Evolutionary conservation across 1,139 yeast species (phyloP).

Genomic region (Pichia norvegensis): DNA sequence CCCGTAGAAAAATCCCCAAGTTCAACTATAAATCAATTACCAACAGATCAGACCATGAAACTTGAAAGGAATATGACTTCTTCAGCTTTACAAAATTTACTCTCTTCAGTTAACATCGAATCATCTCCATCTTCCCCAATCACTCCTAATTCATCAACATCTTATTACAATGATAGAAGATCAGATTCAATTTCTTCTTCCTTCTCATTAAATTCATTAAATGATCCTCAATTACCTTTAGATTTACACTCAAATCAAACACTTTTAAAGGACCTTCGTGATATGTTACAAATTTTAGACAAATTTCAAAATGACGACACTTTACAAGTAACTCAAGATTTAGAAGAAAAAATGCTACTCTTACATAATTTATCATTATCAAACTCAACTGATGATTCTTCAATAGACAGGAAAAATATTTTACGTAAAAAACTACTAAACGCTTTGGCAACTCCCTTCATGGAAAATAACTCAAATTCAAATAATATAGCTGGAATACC

Average conservation of each 20-base stretch:
- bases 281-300: conserved; percentile 39
- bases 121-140: neutral
- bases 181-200: conserved; percentile 1
- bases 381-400: conserved; percentile 14
- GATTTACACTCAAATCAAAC: conserved; percentile 4
- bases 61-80: conserved; percentile 41
- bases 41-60: neutral
- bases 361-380: conserved; percentile 50
- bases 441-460: conserved; percentile 70
- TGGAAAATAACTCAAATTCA: conserved; percentile 32
- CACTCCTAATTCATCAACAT: neutral
- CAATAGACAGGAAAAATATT: conserved; percentile 23
- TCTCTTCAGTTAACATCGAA: conserved; percentile 32
- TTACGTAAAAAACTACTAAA: conserved; percentile 49
- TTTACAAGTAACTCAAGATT: conserved; percentile 15
- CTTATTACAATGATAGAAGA: neutral
- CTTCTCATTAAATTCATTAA: conserved; percentile 1
- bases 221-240: neutral
- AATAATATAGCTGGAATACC: conserved; percentile 26
- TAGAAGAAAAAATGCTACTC: conserved; percentile 36
- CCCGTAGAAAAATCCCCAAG: conserved; percentile 4
- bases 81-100: conserved; percentile 43
- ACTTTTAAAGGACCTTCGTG: conserved; percentile 35
- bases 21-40: neutral
- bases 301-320: conserved; percentile 14